phyloP scores from a whole-genome alignment of 495 filamentous ascomycete species.

The Penicillium verhagenii region DNA sequence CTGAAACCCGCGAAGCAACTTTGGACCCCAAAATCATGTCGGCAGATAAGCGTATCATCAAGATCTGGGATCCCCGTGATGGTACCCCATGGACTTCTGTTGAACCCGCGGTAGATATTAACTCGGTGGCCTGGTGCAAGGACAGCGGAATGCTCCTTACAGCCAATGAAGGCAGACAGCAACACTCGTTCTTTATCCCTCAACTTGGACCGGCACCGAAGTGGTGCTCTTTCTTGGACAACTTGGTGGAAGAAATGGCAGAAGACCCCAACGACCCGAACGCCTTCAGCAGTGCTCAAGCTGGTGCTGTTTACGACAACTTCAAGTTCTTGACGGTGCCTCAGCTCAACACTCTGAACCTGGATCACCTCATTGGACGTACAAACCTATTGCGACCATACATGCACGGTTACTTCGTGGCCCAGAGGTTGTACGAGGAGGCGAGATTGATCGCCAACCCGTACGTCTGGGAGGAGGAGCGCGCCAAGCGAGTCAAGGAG shows the following conservation, averaged over 20 bases:
- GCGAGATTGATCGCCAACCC: conserved; percentile 90
- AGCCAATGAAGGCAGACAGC: conserved; percentile 88
- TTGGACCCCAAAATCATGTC: conserved; percentile 85
- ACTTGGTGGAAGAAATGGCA: conserved; percentile 97
- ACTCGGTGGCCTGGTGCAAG: conserved; percentile 83
- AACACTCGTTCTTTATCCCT: conserved; percentile 95
- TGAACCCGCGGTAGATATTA: conserved; percentile 91
- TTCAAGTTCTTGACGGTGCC: conserved; percentile 93
- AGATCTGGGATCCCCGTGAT: conserved; percentile 83
- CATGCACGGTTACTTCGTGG: conserved; percentile 98
- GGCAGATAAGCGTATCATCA: conserved; percentile 92
- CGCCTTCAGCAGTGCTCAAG: conserved; percentile 51
- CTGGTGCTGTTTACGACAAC: conserved; percentile 88
- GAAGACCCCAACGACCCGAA: conserved; percentile 71
- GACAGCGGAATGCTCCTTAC: conserved; percentile 91
- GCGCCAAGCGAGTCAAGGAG: conserved; percentile 80
- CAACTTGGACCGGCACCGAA: conserved; percentile 87
- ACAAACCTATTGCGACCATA: conserved; percentile 87
- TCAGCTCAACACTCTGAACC: conserved; percentile 74
- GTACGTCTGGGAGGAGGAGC: conserved; percentile 85
- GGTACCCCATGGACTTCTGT: conserved; percentile 92
- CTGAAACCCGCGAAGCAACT: conserved; percentile 55
- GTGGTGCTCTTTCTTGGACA: conserved; percentile 97
- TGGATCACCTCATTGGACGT: conserved; percentile 84
- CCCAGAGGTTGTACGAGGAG: conserved; percentile 88